Conservation (phyloP, 345 rosid species). For the Conringia planisiliqua region DNA sequence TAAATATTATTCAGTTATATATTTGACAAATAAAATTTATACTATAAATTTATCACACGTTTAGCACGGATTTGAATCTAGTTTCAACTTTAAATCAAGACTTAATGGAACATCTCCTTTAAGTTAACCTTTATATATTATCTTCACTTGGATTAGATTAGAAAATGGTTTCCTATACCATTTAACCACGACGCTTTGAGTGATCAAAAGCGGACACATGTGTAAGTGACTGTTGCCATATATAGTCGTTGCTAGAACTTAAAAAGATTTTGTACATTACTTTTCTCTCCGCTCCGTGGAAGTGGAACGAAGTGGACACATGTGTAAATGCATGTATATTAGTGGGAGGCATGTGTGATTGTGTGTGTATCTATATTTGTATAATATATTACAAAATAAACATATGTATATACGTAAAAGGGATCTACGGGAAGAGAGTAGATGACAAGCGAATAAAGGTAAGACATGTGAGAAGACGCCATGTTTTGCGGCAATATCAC, state of each 20-base stretch:
- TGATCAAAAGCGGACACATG: too few species aligned
- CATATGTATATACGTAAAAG: constrained; percentile 2
- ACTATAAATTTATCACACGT: too few species aligned
- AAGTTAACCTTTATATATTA: too few species aligned
- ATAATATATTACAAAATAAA: constrained; percentile 10
- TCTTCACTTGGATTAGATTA: too few species aligned
- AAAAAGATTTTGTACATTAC: background rate
- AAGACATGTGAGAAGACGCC: constrained; percentile 30
- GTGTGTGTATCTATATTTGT: constrained; percentile 4
- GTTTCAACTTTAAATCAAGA: too few species aligned
- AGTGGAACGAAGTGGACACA: constrained; percentile 26
- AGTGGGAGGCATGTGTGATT: constrained; percentile 21
- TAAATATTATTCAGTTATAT: too few species aligned
- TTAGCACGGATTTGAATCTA: too few species aligned
- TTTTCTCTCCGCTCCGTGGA: background rate
- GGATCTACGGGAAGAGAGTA: constrained; percentile 20
- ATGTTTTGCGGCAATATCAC: constrained; percentile 32
- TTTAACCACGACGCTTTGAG: too few species aligned
- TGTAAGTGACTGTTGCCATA: background rate
- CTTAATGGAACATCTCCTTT: too few species aligned
- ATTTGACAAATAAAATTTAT: too few species aligned
- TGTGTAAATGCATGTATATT: constrained; percentile 25
- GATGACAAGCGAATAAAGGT: constrained; percentile 30
- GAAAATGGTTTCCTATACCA: too few species aligned
- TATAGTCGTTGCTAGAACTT: background rate